These are phyloP conservation scores for Lepidium sativum DNA, from an alignment of 345 rosid genomes.

Conservation along the genomic window DNA sequence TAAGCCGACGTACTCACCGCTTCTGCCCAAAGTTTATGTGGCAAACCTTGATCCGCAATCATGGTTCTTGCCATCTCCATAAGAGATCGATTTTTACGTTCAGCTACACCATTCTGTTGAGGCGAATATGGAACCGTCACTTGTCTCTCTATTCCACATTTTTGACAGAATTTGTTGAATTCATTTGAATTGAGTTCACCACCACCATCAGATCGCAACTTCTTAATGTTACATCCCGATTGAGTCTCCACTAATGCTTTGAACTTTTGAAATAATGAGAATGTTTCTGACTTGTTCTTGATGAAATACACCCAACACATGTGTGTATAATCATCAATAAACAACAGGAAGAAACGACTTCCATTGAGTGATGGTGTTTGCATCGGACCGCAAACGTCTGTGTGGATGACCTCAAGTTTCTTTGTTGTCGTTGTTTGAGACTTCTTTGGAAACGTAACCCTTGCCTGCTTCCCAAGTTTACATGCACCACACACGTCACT, in stretches of 20 bases:
- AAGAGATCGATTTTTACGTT: neutral
- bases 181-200: neutral
- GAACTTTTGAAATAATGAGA: neutral
- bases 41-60: neutral
- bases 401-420: neutral
- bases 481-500: neutral
- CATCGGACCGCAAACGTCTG: neutral
- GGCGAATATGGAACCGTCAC: neutral
- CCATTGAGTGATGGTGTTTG: neutral
- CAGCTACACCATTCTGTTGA: neutral
- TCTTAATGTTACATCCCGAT: neutral
- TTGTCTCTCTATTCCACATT: neutral
- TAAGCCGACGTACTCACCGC: neutral
- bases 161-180: neutral
- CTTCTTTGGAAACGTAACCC: neutral
- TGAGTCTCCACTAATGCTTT: neutral
- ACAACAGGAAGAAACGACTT: neutral
- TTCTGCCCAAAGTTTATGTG: neutral
- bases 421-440: neutral
- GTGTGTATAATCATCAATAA: neutral
- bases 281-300: fast-evolving
- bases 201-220: neutral
- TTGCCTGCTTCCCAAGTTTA: neutral
- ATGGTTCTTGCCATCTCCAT: neutral
- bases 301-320: neutral